phyloP scores from a whole-genome alignment of 371 early-diverging fungal genomes.

The Mortierella sp. region DNA sequence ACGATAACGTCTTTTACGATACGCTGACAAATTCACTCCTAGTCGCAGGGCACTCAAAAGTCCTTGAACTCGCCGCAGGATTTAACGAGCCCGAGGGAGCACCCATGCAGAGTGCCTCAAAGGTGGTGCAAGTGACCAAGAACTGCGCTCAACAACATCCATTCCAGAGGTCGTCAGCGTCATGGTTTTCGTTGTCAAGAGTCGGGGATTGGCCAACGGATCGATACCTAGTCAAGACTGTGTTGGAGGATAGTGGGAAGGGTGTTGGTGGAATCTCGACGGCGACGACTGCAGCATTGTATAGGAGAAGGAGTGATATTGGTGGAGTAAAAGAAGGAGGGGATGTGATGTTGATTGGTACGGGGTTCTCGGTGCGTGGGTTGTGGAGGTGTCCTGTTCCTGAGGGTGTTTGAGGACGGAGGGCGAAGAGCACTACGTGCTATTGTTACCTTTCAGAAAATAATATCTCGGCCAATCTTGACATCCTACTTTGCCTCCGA shows the following conservation, averaged over 20 bases:
- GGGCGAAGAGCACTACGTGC: no score
- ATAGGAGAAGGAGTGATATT: conserved; percentile 20
- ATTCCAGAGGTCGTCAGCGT: background rate
- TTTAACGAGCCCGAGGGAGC: background rate
- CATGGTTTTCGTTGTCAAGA: background rate
- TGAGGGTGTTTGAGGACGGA: background rate
- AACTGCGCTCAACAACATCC: conserved; percentile 2
- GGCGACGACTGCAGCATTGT: conserved; percentile 57
- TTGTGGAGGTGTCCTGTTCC: conserved; percentile 20
- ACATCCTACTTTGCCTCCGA: no score
- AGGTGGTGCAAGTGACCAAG: conserved; percentile 29
- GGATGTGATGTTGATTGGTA: conserved; percentile 34
- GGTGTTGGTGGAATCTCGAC: conserved; percentile 45
- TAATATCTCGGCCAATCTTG: no score
- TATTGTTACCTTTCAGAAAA: no score
- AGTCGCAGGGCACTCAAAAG: conserved; percentile 41
- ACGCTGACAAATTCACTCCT: conserved; percentile 53
- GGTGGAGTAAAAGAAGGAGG: background rate
- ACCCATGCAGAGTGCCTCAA: background rate
- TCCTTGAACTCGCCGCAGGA: conserved; percentile 10
- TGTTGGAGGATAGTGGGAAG: conserved; percentile 54
- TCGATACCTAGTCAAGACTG: conserved; percentile 51
- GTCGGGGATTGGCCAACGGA: background rate
- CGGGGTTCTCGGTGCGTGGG: conserved; percentile 13
- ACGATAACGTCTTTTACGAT: conserved; percentile 59